Evolutionary conservation across 768 basidiomycete species (phyloP).

Genomic region (Panaeolus cyanescens): DNA sequence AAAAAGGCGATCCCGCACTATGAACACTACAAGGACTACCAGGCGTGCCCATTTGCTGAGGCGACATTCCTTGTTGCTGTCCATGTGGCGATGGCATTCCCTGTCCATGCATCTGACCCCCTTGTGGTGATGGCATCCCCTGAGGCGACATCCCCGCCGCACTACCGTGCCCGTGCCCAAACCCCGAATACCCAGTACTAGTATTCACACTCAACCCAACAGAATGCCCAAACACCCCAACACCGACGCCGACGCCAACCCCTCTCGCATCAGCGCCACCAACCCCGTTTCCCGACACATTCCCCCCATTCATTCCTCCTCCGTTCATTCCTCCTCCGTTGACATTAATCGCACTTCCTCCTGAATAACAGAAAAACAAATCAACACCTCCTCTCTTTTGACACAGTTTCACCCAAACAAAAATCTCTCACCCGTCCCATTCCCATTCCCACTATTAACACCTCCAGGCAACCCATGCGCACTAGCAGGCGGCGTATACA

Average conservation of each 20-base stretch:
- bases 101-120: background rate
- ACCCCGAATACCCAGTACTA: background rate
- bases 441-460: background rate
- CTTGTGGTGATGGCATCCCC: constrained; percentile 4
- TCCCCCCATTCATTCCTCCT: background rate
- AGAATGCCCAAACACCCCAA: background rate
- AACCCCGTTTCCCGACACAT: background rate
- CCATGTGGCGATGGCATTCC: background rate
- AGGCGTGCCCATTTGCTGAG: background rate
- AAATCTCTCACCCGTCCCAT: too few species aligned
- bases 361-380: too few species aligned
- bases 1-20: background rate
- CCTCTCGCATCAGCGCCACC: background rate
- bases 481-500: constrained; percentile 45
- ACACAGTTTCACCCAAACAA: too few species aligned
- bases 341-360: too few species aligned
- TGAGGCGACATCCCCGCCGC: background rate
- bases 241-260: background rate
- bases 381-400: too few species aligned
- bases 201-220: background rate
- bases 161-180: constrained; percentile 1
- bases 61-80: background rate
- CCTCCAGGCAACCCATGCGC: constrained; percentile 33
- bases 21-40: background rate
- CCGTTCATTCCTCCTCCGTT: constrained; percentile 1